These are phyloP conservation scores for Cercospora nicotianae DNA, from an alignment of 2,329 filamentous ascomycete genomes.

Conservation along the genomic window DNA sequence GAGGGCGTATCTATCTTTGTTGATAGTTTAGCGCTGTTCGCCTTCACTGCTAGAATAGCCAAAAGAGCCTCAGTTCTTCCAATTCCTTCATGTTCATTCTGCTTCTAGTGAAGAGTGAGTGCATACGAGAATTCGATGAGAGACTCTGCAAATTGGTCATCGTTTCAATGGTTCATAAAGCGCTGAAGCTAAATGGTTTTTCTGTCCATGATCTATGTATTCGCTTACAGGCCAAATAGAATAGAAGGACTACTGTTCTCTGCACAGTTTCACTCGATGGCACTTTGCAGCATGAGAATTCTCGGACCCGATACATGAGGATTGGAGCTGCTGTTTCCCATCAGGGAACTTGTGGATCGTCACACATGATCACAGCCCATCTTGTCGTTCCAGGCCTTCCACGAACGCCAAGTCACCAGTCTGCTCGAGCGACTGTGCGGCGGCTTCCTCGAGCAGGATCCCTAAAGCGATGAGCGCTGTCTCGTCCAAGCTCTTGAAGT, in stretches of 20 bases:
- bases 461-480: slow-evolving; percentile 74
- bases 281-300: not conserved
- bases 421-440: slow-evolving; percentile 60
- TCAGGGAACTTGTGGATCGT: not conserved
- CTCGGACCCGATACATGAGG: not conserved
- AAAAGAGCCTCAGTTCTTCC: slow-evolving; percentile 37
- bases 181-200: not conserved
- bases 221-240: not conserved
- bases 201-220: not conserved
- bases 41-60: slow-evolving; percentile 37
- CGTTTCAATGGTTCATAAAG: not conserved
- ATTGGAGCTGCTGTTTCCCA: not conserved
- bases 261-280: not conserved
- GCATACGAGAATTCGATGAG: not conserved
- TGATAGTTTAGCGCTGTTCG: slow-evolving; percentile 30
- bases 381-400: slow-evolving; percentile 43
- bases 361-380: not conserved
- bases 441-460: slow-evolving; percentile 71
- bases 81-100: not conserved
- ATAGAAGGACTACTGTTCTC: not conserved
- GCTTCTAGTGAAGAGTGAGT: not conserved
- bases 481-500: slow-evolving; percentile 69
- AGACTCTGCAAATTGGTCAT: not conserved
- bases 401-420: slow-evolving; percentile 71
- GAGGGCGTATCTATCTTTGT: slow-evolving; percentile 28